Evolutionary conservation across 192 early-diverging fungal species (phyloP).

Genomic region (Podila horticola): DNA sequence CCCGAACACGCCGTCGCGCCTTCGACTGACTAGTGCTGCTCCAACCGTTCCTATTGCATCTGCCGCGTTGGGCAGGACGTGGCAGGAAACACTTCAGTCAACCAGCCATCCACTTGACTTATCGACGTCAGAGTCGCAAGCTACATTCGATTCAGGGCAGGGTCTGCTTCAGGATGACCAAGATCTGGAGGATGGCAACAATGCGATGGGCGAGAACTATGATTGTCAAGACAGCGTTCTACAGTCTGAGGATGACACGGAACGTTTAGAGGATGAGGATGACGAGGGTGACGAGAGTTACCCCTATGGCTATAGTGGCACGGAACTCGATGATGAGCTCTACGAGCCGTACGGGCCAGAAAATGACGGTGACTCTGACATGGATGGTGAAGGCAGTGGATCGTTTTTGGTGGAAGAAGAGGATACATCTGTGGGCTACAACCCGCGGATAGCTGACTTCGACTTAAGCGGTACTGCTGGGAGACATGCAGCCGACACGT

Average conservation of each 20-base stretch:
- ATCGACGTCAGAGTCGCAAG: neutral
- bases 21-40: conserved; percentile 3
- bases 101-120: neutral
- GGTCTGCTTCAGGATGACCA: neutral
- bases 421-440: conserved; percentile 1
- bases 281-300: conserved; percentile 5
- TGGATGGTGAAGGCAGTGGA: neutral
- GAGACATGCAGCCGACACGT: neutral
- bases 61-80: neutral
- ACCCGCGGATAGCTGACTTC: neutral
- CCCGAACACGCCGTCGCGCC: neutral
- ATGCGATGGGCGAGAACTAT: conserved; percentile 11
- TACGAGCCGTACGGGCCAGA: neutral
- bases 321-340: conserved; percentile 3
- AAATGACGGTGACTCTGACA: neutral
- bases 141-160: neutral
- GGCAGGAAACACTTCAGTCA: neutral
- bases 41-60: neutral
- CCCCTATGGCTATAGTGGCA: neutral
- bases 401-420: neutral
- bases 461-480: neutral
- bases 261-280: conserved; percentile 5
- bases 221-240: neutral
- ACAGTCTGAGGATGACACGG: conserved; percentile 5
- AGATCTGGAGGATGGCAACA: neutral